These are phyloP conservation scores for Scenedesmus sp. DNA, from an alignment of 163 green algal genomes.

Conservation along the genomic window DNA sequence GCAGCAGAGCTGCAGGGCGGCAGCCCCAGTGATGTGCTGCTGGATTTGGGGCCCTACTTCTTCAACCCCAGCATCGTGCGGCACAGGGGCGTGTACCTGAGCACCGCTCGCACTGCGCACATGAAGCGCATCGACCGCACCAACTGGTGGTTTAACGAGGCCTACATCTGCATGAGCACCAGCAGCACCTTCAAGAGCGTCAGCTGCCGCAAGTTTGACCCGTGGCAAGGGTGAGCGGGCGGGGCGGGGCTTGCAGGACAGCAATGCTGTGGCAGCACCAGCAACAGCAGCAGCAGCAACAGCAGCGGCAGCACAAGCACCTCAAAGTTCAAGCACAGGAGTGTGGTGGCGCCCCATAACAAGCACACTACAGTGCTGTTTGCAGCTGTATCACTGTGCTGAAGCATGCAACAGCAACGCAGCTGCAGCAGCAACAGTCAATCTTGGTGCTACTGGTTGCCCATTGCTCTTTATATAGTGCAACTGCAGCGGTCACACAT, in stretches of 20 bases:
- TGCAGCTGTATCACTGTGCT: neutral
- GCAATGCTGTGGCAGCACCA: neutral
- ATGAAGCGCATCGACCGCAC: slow-evolving; percentile 52
- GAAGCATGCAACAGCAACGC: neutral
- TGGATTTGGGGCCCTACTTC: slow-evolving; percentile 48
- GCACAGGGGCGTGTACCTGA: slow-evolving; percentile 48
- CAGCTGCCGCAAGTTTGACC: slow-evolving; percentile 53
- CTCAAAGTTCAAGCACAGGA: no score
- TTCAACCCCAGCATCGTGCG: slow-evolving; percentile 49
- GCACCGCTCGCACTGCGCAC: slow-evolving; percentile 47
- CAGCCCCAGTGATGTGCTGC: slow-evolving; percentile 28
- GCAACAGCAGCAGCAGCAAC: neutral
- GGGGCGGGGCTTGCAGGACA: neutral
- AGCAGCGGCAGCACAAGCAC: neutral
- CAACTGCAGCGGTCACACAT: neutral
- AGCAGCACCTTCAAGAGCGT: slow-evolving; percentile 31
- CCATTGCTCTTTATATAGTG: neutral
- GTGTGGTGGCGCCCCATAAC: no score
- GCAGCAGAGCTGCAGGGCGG: slow-evolving; percentile 8
- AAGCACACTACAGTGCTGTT: neutral
- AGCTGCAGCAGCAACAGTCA: neutral
- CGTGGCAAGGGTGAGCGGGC: slow-evolving; percentile 44
- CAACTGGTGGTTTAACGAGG: slow-evolving; percentile 56
- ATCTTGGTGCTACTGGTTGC: neutral
- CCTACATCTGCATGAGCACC: slow-evolving; percentile 53